Evolutionary conservation across 305 asterid genomes (phyloP).

Genomic region (Striga hermonthica): DNA sequence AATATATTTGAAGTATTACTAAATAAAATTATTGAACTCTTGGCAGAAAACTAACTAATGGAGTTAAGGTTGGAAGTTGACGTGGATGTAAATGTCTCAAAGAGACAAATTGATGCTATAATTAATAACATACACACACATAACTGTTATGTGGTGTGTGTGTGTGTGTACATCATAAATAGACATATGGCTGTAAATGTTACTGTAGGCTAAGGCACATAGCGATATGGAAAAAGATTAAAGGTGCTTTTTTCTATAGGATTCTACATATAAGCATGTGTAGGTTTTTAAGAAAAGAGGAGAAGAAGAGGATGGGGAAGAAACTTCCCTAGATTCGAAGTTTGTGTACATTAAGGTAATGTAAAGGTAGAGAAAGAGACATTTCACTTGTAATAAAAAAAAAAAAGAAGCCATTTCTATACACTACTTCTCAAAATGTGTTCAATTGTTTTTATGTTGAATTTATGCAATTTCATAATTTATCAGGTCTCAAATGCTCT

Average conservation of each 20-base stretch:
- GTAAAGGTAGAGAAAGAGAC: conserved; percentile 33
- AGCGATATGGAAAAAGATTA: conserved; percentile 32
- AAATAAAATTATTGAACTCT: too few species aligned
- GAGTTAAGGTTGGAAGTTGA: too few species aligned
- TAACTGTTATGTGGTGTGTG: too few species aligned
- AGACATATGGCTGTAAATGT: conserved; percentile 13
- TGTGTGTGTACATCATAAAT: neutral
- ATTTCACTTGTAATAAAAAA: conserved; percentile 29
- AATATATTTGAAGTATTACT: too few species aligned
- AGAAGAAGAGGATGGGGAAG: conserved; percentile 15
- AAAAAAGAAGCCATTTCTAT: conserved; percentile 22
- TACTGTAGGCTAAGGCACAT: conserved; percentile 8
- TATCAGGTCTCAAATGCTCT: too few species aligned
- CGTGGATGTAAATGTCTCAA: too few species aligned
- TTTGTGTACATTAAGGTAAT: conserved; percentile 33
- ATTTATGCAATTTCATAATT: neutral
- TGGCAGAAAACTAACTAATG: too few species aligned
- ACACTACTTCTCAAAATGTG: neutral
- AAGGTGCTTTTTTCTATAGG: conserved; percentile 32
- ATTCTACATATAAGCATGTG: conserved; percentile 35
- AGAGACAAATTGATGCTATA: too few species aligned
- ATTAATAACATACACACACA: too few species aligned
- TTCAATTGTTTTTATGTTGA: too few species aligned
- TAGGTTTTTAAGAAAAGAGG: conserved; percentile 7
- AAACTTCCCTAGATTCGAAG: conserved; percentile 38